Conservation (phyloP, 331 rosid species). For the Rhamnella rubrinervis region DNA sequence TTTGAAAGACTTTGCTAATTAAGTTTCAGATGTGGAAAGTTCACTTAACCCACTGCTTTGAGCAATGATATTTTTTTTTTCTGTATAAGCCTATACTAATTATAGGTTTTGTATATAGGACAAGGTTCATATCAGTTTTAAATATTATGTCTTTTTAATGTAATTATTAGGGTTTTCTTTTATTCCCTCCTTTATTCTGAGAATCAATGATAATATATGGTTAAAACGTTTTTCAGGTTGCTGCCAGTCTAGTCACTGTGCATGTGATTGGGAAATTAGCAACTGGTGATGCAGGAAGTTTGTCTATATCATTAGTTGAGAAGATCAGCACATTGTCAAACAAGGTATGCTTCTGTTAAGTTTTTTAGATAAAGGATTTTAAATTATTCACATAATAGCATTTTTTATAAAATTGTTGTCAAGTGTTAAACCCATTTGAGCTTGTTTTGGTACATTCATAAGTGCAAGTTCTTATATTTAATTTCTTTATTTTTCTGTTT, state of each 20-base stretch:
- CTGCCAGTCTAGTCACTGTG: conserved; percentile 68
- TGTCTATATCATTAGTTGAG: conserved; percentile 69
- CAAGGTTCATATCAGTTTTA: not conserved
- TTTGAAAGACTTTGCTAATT: not conserved
- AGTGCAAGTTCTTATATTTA: not conserved
- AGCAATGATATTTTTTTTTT: not conserved
- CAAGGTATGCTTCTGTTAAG: conserved; percentile 47
- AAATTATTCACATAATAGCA: too few species aligned
- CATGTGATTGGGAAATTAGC: conserved; percentile 71
- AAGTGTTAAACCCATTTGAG: not conserved
- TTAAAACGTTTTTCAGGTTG: conserved; percentile 57
- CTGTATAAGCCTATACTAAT: not conserved
- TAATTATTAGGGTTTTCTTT: not conserved
- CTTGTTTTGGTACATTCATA: not conserved
- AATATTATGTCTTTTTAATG: not conserved
- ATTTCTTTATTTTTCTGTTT: not conserved
- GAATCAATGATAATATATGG: conserved; percentile 13
- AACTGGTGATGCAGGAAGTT: conserved; percentile 60
- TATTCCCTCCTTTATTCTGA: conserved; percentile 8
- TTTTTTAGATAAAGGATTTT: not conserved
- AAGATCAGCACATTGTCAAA: conserved; percentile 52
- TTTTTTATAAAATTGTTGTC: too few species aligned
- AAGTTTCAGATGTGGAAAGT: not conserved
- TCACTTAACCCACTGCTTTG: not conserved
- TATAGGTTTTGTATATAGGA: too few species aligned